Conservation (phyloP, 495 filamentous ascomycete species). For the Aspergillus cavernicola region DNA sequence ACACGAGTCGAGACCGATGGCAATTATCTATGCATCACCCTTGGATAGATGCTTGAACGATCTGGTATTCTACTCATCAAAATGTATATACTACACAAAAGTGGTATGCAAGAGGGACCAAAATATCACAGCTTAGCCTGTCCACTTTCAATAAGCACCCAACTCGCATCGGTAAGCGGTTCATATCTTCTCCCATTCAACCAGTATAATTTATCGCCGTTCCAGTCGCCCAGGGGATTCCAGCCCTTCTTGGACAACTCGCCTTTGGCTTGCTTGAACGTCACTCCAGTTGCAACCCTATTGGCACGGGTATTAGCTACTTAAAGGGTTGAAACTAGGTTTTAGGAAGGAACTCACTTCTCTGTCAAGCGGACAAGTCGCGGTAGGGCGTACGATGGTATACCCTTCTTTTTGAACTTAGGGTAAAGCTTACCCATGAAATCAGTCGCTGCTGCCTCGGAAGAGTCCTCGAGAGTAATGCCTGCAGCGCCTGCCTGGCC, state of each 20-base stretch:
- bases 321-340: neutral
- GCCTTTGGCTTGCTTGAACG: slow-evolving; percentile 52
- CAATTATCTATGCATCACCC: too few species aligned
- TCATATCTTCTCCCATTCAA: slow-evolving; percentile 41
- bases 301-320: neutral
- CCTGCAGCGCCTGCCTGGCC: slow-evolving; percentile 51
- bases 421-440: slow-evolving; percentile 37
- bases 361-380: slow-evolving; percentile 47
- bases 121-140: slow-evolving; percentile 40
- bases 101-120: too few species aligned
- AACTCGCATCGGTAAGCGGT: slow-evolving; percentile 35
- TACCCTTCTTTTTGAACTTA: slow-evolving; percentile 44
- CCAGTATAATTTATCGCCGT: slow-evolving; percentile 46
- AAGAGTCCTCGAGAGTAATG: slow-evolving; percentile 41
- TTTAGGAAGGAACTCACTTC: slow-evolving; percentile 32
- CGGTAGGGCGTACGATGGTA: slow-evolving; percentile 48
- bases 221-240: slow-evolving; percentile 34
- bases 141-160: slow-evolving; percentile 43
- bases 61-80: too few species aligned
- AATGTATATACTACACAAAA: neutral
- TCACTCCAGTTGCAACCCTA: slow-evolving; percentile 48
- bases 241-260: slow-evolving; percentile 46
- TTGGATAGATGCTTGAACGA: too few species aligned
- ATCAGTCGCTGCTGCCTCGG: slow-evolving; percentile 24
- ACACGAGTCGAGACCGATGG: too few species aligned